Base-by-base conservation (phyloP, 2,329 filamentous ascomycete genomes). In the Lizonia empirigonia region DNA sequence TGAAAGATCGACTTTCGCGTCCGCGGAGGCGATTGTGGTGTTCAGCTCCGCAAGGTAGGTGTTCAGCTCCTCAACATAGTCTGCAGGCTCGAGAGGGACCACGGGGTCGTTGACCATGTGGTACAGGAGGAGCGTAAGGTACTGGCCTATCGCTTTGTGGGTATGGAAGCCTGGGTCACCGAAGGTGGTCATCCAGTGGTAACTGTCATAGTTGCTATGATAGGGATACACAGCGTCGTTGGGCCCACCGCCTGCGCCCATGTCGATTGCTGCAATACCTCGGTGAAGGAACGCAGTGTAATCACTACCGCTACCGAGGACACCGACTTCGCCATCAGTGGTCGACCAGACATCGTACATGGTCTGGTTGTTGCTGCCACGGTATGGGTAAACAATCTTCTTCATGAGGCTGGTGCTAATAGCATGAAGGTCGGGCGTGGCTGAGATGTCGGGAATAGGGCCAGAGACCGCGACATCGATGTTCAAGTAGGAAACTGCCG, bases 171-270 rank as follows among this genome's bases (percentile, higher is more conserved):
- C 79, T 0, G 78, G 78, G 58, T 82, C 80, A 5, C 78, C 80
- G 49, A 75, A 82, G 0, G 70, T 77, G 0, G 66, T 58, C 79
- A 82, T 82, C 80, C 80, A 82, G 50, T 77, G 74, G 53, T 79
- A 80, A 24, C 71, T 67, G 54, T 80, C 67, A 67, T 80, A 80
- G 59, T 70, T 73, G 22, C 72, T 76, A 58, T 80, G 77, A 59
- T 80, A 80, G 23, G 72, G 77, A 47, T 79, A 80, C 7, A 80
- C 63, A 0, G 78, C 72, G 35, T 77, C 75, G 1, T 65, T 61
- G 3, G 69, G 65, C 4, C 72, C 72, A 2, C 59, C 63, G 5
- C 67, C 70, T 22, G 73, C 66, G 18, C 77, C 77, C 53, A 79
- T 64, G 41, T 80, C 77, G 29, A 79, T 67, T 5, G 70, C 47